Percentiles rank a stretch among this genome's conserved stretches.
These are phyloP conservation scores for Termitomyces titanicus DNA, from an alignment of 768 basidiomycete species.

Conservation along the genomic window DNA sequence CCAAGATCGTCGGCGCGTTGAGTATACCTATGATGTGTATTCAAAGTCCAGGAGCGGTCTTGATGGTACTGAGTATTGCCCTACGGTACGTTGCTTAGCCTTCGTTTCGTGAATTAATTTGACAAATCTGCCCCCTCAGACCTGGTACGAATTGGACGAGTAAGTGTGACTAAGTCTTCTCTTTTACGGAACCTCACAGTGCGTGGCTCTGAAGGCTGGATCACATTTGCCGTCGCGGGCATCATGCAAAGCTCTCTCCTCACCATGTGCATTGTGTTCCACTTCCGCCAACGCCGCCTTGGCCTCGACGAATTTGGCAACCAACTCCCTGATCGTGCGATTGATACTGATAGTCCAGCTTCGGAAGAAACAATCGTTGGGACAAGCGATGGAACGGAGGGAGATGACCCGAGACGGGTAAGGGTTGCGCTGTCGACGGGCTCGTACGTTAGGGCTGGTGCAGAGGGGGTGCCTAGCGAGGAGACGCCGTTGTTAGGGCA, in stretches of 20 bases:
- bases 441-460: constrained; percentile 16
- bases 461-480: constrained; percentile 10
- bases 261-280: constrained; percentile 85
- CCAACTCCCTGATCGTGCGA: constrained; percentile 21
- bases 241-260: constrained; percentile 81
- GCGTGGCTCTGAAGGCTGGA: constrained; percentile 53
- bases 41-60: constrained; percentile 83
- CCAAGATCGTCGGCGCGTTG: constrained; percentile 85
- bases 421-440: constrained; percentile 20
- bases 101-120: background rate
- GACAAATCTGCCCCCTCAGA: constrained; percentile 26
- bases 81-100: constrained; percentile 40
- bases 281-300: constrained; percentile 66
- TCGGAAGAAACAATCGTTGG: background rate
- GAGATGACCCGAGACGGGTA: constrained; percentile 19
- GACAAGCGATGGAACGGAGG: constrained; percentile 9
- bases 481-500: constrained; percentile 18
- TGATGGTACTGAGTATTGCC: constrained; percentile 83
- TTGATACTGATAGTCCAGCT: background rate
- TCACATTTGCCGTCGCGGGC: constrained; percentile 77
- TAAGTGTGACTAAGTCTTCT: constrained; percentile 25
- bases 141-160: constrained; percentile 87
- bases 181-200: background rate
- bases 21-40: constrained; percentile 96
- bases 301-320: constrained; percentile 89